Evolutionary conservation across 2,329 filamentous ascomycete species (phyloP).

Genomic region (Arthrobotrys musiformis): DNA sequence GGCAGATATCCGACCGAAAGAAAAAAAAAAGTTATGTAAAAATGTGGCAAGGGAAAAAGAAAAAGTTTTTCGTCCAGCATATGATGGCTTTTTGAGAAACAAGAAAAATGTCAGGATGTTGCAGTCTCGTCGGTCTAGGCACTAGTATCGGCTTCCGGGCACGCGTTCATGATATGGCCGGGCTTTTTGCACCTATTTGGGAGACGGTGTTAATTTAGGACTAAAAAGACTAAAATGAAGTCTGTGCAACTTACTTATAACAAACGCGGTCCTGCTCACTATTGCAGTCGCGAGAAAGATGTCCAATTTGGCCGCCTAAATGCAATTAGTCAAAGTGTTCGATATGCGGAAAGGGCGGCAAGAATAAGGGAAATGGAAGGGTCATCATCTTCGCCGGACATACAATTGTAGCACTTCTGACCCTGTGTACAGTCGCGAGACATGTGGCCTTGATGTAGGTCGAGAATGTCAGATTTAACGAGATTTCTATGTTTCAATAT

Average conservation of each 20-base stretch:
- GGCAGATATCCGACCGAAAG: conserved; percentile 12
- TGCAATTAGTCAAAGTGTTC: conserved; percentile 58
- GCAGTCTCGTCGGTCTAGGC: background rate
- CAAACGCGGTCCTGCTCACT: conserved; percentile 97
- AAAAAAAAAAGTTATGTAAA: conserved; percentile 18
- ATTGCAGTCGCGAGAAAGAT: conserved; percentile 94
- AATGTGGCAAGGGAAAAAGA: conserved; percentile 10
- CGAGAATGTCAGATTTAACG: background rate
- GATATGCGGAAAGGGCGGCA: background rate
- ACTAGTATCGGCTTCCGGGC: conserved; percentile 74
- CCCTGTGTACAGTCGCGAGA: conserved; percentile 98
- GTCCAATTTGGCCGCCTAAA: conserved; percentile 80
- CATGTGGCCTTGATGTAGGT: conserved; percentile 73
- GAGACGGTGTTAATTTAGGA: conserved; percentile 14
- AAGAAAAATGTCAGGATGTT: background rate
- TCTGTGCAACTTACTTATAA: conserved; percentile 77
- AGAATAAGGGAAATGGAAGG: background rate
- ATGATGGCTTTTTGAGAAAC: background rate
- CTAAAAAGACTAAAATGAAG: background rate
- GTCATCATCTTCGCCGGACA: background rate
- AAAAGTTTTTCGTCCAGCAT: background rate
- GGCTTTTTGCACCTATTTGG: conserved; percentile 70
- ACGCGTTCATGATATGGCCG: conserved; percentile 92
- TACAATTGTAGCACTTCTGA: conserved; percentile 99
- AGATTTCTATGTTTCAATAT: background rate